phyloP scores from a whole-genome alignment of 192 early-diverging fungal species.

The Geranomyces michiganensis region DNA sequence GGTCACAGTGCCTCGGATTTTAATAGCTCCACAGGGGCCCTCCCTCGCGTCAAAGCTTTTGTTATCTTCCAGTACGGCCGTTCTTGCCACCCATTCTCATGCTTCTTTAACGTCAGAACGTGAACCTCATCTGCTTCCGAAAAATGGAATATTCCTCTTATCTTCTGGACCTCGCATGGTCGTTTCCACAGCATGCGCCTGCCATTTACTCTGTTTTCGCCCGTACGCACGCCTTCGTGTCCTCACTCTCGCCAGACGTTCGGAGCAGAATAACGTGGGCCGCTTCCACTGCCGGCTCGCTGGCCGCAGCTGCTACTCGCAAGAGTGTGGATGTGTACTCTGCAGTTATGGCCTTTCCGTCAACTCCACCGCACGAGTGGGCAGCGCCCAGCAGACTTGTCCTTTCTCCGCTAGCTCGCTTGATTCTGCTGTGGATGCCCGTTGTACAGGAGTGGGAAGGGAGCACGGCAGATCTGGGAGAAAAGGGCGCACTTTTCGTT shows the following conservation, averaged over 20 bases:
- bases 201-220: background rate
- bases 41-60: no score
- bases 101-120: no score
- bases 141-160: slow-evolving; percentile 3
- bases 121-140: no score
- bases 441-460: slow-evolving; percentile 23
- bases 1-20: no score
- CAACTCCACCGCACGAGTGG: slow-evolving; percentile 6
- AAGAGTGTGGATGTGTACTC: slow-evolving; percentile 6
- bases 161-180: slow-evolving; percentile 19
- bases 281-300: background rate
- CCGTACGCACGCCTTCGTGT: background rate
- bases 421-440: slow-evolving; percentile 26
- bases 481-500: slow-evolving; percentile 6
- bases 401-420: slow-evolving; percentile 14
- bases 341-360: slow-evolving; percentile 15
- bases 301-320: background rate
- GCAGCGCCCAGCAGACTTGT: slow-evolving; percentile 18
- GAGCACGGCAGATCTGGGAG: background rate
- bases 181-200: slow-evolving; percentile 13
- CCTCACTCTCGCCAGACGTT: slow-evolving; percentile 25
- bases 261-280: background rate
- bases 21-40: no score
- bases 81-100: no score
- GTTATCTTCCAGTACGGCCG: no score